Conservation (phyloP, 805 yeast genomes). For the Sungouiella blattae region DNA sequence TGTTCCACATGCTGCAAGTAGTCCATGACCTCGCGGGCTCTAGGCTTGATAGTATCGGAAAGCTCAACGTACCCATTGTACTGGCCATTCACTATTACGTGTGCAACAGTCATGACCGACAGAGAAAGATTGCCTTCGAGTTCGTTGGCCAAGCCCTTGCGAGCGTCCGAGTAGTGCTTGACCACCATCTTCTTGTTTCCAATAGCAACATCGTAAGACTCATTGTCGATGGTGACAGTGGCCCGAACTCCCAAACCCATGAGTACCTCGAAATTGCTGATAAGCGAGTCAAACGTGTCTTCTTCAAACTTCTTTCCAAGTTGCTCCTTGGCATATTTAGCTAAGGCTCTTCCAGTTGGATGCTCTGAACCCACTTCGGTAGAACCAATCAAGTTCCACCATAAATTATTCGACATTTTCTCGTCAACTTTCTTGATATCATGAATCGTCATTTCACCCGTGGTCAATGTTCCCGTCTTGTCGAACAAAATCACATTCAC, state of each 20-base stretch:
- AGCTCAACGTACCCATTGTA: constrained; percentile 67
- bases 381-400: constrained; percentile 55
- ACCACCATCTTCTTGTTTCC: constrained; percentile 52
- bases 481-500: constrained; percentile 76
- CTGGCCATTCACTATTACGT: constrained; percentile 54
- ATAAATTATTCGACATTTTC: constrained; percentile 18
- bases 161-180: constrained; percentile 15
- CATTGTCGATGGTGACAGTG: constrained; percentile 15
- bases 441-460: constrained; percentile 64
- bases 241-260: constrained; percentile 49
- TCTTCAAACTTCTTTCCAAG: constrained; percentile 31
- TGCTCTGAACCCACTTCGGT: constrained; percentile 78
- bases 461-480: constrained; percentile 93
- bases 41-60: constrained; percentile 63
- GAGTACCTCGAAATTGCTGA: constrained; percentile 33
- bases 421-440: constrained; percentile 1
- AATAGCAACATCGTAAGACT: constrained; percentile 20
- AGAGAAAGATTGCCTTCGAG: constrained; percentile 14
- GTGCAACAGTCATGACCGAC: constrained; percentile 45
- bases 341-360: constrained; percentile 78
- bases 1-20: constrained; percentile 48
- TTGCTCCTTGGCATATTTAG: constrained; percentile 27
- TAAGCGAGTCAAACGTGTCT: constrained; percentile 21
- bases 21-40: constrained; percentile 58
- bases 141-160: constrained; percentile 6